These are phyloP conservation scores for Trypanosoma brucei DNA, from an alignment of 208 protist genomes.

Conservation along the genomic window DNA sequence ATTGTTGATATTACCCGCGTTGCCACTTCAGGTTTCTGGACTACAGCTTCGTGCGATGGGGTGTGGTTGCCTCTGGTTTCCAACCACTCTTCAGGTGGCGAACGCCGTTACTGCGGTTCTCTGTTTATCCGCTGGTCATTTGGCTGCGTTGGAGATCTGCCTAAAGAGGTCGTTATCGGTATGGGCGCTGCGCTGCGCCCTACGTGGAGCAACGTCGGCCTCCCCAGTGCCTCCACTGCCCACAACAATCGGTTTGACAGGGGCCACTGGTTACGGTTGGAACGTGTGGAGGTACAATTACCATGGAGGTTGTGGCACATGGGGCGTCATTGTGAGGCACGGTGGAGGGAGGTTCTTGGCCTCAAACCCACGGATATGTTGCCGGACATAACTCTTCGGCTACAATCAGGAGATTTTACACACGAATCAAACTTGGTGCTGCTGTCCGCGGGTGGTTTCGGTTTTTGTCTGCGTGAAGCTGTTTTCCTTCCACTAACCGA, in stretches of 20 bases:
- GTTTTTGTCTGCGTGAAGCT: neutral
- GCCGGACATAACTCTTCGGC: conserved; percentile 1
- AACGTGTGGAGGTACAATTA: conserved; percentile 6
- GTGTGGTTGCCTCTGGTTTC: conserved; percentile 11
- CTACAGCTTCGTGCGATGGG: conserved; percentile 5
- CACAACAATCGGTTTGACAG: too few relatives aligned
- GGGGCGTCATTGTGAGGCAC: neutral
- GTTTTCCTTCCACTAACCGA: conserved; percentile 15
- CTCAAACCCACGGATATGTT: neutral
- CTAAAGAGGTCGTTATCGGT: too few relatives aligned
- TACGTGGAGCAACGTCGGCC: too few relatives aligned
- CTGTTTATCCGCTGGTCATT: conserved; percentile 13
- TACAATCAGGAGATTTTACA: conserved; percentile 9
- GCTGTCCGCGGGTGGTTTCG: neutral
- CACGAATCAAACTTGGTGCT: conserved; percentile 6
- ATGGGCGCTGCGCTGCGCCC: too few relatives aligned
- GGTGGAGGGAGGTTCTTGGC: neutral
- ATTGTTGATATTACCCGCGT: conserved; percentile 12
- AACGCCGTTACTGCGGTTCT: conserved; percentile 7
- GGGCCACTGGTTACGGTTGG: conserved; percentile 10
- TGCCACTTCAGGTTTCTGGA: conserved; percentile 17
- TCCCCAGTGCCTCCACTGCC: too few relatives aligned
- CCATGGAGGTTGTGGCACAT: conserved; percentile 6
- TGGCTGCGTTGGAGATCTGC: too few relatives aligned
- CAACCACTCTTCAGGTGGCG: neutral